phyloP scores from a whole-genome alignment of 306 rosid genomes.

The Dalbergia cultrata region DNA sequence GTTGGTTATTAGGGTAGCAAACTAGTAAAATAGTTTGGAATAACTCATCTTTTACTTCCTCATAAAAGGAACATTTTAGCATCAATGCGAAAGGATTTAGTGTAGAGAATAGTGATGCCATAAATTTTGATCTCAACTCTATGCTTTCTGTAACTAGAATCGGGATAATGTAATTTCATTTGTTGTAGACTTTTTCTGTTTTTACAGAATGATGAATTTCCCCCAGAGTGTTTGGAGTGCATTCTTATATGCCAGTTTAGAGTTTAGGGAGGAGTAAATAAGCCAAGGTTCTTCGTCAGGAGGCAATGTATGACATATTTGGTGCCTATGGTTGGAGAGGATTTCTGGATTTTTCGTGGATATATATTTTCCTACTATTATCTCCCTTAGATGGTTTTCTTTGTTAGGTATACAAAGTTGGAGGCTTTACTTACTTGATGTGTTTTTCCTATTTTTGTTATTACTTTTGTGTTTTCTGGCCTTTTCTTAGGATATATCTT shows the following conservation, averaged over 20 bases:
- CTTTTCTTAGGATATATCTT: slow-evolving; percentile 13
- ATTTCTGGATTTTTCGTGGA: slow-evolving; percentile 1
- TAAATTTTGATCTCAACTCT: neutral
- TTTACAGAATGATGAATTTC: slow-evolving; percentile 29
- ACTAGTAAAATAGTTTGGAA: slow-evolving; percentile 3
- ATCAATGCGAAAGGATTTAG: slow-evolving; percentile 1
- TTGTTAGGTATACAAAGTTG: neutral
- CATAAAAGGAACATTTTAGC: neutral
- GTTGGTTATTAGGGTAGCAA: neutral
- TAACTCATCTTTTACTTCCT: slow-evolving; percentile 14
- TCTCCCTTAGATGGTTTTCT: neutral
- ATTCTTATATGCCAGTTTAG: slow-evolving; percentile 30
- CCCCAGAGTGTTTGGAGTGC: neutral
- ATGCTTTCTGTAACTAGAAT: neutral
- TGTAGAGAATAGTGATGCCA: no score
- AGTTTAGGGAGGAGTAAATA: slow-evolving; percentile 15
- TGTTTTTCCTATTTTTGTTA: neutral
- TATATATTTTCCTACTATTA: neutral
- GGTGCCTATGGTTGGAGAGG: slow-evolving; percentile 8
- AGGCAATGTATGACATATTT: slow-evolving; percentile 2
- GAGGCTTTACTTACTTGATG: neutral
- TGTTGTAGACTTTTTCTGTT: slow-evolving; percentile 19
- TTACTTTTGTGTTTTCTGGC: neutral
- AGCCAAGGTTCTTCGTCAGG: slow-evolving; percentile 16
- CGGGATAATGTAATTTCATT: slow-evolving; percentile 18